These are phyloP conservation scores for Pedinophyceae sp. DNA, from an alignment of 139 green algal genomes.

Conservation along the genomic window DNA sequence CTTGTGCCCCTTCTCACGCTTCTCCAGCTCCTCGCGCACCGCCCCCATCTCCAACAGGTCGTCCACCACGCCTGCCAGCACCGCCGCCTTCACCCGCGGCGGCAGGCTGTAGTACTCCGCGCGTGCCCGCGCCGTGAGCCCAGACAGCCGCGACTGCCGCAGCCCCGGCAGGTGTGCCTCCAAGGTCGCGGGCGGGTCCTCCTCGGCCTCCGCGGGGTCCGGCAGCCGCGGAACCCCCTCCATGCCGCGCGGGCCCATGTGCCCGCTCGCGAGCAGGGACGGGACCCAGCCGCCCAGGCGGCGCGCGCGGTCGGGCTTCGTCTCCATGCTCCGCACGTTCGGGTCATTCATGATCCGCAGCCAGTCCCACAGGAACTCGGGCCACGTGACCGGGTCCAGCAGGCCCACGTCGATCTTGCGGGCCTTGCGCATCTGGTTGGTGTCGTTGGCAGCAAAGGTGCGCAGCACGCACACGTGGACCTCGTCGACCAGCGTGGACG, in stretches of 20 bases:
- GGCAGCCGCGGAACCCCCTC: background rate
- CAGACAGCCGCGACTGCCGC: background rate
- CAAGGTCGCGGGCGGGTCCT: background rate
- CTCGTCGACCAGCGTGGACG: conserved; percentile 7
- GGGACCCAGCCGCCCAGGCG: background rate
- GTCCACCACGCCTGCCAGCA: background rate
- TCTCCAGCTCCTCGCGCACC: background rate
- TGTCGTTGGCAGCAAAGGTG: background rate
- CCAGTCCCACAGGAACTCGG: conserved; percentile 11
- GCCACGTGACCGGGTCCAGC: conserved; percentile 8
- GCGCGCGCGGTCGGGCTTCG: background rate
- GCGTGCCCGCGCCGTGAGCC: background rate
- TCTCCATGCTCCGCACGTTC: background rate
- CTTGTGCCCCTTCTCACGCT: background rate
- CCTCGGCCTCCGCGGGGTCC: background rate
- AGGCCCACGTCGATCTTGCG: conserved; percentile 1
- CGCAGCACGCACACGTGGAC: conserved; percentile 7
- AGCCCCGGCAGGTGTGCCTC: background rate
- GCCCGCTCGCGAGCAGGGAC: background rate
- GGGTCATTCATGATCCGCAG: background rate
- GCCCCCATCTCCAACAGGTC: background rate
- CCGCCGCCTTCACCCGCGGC: conserved; percentile 1
- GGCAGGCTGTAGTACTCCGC: background rate
- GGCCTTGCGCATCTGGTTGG: background rate
- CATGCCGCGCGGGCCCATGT: background rate